phyloP scores from a whole-genome alignment of 768 basidiomycete species.

The Kwoniella heveanensis region DNA sequence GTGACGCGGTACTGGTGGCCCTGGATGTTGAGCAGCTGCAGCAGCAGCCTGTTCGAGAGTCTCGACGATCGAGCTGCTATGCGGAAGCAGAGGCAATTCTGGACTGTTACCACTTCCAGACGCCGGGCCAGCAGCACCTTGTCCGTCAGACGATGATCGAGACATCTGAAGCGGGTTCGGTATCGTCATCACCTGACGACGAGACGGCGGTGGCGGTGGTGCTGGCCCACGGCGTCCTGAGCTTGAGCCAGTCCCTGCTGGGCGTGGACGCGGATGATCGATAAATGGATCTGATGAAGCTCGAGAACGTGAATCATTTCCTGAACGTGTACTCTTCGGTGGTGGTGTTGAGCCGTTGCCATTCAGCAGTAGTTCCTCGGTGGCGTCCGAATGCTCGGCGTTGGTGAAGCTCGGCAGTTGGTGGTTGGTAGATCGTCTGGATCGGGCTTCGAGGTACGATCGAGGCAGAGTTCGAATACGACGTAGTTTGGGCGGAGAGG shows the following conservation, averaged over 20 bases:
- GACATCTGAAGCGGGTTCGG: constrained; percentile 29
- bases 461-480: constrained; percentile 32
- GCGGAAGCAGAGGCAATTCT: constrained; percentile 30
- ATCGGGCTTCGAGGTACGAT: constrained; percentile 23
- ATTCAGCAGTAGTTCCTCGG: constrained; percentile 9
- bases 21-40: background rate
- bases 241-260: background rate
- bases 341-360: background rate
- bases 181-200: constrained; percentile 15
- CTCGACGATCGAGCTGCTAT: background rate
- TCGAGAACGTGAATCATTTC: constrained; percentile 15
- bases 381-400: background rate
- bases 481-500: constrained; percentile 46
- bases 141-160: background rate
- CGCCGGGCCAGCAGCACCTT: background rate
- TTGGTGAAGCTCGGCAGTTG: background rate
- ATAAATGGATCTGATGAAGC: constrained; percentile 45
- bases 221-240: constrained; percentile 35
- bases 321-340: no score
- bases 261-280: constrained; percentile 20
- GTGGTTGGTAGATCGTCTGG: constrained; percentile 20
- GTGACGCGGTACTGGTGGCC: background rate
- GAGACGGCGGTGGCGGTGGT: constrained; percentile 32
- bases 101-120: constrained; percentile 12
- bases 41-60: background rate